phyloP scores from a whole-genome alignment of 2,329 filamentous ascomycete species.

The Paecilomyces niveus region DNA sequence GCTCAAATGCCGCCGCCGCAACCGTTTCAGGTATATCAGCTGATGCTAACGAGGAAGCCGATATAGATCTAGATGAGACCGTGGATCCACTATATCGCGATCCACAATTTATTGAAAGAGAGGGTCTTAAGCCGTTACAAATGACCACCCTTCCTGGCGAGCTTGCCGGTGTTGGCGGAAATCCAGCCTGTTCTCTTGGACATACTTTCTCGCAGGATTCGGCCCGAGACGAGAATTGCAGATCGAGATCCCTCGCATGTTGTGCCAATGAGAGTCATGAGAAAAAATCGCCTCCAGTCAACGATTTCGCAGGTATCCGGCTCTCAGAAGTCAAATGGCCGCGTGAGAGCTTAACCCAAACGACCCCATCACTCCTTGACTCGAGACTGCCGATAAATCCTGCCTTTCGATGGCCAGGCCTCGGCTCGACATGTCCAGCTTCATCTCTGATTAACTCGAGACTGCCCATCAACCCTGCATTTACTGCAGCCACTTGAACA shows the following conservation, averaged over 20 bases:
- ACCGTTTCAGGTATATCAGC: constrained; percentile 3
- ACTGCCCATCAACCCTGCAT: neutral
- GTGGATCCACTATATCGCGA: constrained; percentile 9
- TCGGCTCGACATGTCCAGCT: neutral
- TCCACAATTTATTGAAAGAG: constrained; percentile 1
- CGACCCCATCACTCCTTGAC: constrained; percentile 18
- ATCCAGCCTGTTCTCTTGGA: constrained; percentile 11
- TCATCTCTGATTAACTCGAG: neutral
- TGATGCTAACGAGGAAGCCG: constrained; percentile 7
- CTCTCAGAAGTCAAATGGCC: neutral
- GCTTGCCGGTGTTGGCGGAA: constrained; percentile 16
- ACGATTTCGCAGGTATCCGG: constrained; percentile 11
- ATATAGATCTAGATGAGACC: constrained; percentile 13
- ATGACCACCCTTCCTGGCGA: constrained; percentile 10
- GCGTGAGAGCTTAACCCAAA: constrained; percentile 7
- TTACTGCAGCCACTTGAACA: neutral
- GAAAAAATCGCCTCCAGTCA: constrained; percentile 4
- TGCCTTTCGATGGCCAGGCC: constrained; percentile 5
- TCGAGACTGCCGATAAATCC: constrained; percentile 29
- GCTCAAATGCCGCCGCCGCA: constrained; percentile 8
- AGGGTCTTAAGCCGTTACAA: constrained; percentile 5
- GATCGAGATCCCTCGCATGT: neutral
- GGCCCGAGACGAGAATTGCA: neutral
- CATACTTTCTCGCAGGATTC: neutral
- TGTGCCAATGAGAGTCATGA: neutral